These are phyloP conservation scores for Phialophora expanda DNA, from an alignment of 2,329 filamentous ascomycete species.

Conservation along the genomic window DNA sequence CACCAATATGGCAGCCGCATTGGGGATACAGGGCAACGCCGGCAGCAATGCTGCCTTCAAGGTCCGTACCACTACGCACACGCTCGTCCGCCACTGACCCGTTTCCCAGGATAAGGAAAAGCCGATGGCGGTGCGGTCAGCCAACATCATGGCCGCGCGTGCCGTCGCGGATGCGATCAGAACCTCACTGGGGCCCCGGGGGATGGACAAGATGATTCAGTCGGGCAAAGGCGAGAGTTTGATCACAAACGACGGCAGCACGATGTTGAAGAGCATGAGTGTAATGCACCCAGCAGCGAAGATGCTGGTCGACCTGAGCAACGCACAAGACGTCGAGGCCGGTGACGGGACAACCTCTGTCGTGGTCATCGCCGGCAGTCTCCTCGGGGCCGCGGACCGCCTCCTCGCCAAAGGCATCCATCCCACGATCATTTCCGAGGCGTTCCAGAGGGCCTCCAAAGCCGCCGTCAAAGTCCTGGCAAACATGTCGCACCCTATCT, in stretches of 20 bases:
- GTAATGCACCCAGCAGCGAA: constrained; percentile 99
- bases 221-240: constrained; percentile 95
- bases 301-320: constrained; percentile 97
- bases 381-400: constrained; percentile 90
- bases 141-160: constrained; percentile 97
- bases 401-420: constrained; percentile 93
- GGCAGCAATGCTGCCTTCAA: constrained; percentile 71
- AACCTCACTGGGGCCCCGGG: constrained; percentile 93
- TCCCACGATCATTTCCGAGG: constrained; percentile 95
- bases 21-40: constrained; percentile 54
- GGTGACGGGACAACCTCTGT: constrained; percentile 98
- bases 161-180: constrained; percentile 97
- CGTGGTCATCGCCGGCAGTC: constrained; percentile 93
- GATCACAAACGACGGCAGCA: constrained; percentile 99
- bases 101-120: constrained; percentile 81
- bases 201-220: constrained; percentile 99
- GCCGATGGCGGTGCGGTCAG: constrained; percentile 92
- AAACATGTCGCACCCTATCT: constrained; percentile 93
- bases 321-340: constrained; percentile 96
- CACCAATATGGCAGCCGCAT: constrained; percentile 57
- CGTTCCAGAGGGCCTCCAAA: constrained; percentile 91
- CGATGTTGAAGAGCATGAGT: constrained; percentile 98
- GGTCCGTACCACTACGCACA: constrained; percentile 49
- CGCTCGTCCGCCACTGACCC: constrained; percentile 47
- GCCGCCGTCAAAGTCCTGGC: constrained; percentile 88